These are phyloP conservation scores for Tubosaeta sp. DNA, from an alignment of 768 basidiomycete species.

Conservation along the genomic window DNA sequence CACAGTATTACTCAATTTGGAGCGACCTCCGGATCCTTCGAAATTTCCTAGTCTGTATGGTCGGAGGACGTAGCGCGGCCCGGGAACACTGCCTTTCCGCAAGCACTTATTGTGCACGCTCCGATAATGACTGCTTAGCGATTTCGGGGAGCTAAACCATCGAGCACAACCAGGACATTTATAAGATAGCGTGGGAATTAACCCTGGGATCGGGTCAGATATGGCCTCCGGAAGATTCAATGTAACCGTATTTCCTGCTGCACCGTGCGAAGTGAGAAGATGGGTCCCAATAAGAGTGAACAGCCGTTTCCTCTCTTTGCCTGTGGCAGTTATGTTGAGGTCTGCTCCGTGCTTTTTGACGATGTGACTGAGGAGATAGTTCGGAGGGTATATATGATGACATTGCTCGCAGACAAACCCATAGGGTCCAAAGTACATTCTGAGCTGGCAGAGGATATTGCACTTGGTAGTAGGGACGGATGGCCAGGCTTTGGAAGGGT, in stretches of 20 bases:
- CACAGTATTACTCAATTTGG: neutral
- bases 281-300: neutral
- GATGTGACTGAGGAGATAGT: neutral
- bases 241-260: too few relatives aligned
- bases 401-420: conserved; percentile 1
- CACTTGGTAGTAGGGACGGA: neutral
- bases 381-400: neutral
- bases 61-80: neutral
- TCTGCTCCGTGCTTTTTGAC: neutral
- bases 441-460: neutral
- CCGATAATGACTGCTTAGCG: neutral
- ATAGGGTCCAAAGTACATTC: neutral
- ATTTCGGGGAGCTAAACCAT: conserved; percentile 1
- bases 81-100: too few relatives aligned
- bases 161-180: neutral
- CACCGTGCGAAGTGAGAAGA: neutral
- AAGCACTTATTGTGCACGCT: too few relatives aligned
- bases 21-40: neutral
- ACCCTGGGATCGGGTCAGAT: neutral
- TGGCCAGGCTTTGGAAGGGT: too few relatives aligned
- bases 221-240: neutral
- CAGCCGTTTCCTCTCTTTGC: neutral
- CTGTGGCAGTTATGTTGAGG: neutral
- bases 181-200: neutral
- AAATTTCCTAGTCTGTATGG: neutral